Conservation (phyloP, 352 stramenopile species). For the Pythium coloratum region DNA sequence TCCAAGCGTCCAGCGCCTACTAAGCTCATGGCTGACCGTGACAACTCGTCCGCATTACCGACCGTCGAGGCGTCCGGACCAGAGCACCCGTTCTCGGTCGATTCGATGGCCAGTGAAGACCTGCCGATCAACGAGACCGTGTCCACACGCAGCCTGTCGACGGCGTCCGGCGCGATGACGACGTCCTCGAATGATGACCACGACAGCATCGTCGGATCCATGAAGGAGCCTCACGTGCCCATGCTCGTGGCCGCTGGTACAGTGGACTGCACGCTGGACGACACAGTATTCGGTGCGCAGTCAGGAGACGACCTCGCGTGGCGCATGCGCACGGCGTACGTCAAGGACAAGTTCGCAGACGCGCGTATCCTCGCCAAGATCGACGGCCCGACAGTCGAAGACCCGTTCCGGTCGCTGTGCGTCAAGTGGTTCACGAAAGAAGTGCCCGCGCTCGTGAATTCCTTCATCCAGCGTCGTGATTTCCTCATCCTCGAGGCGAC, state of each 20-base stretch:
- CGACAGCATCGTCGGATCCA: slow-evolving; percentile 19
- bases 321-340: slow-evolving; percentile 45
- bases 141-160: slow-evolving; percentile 14
- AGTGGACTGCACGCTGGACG: slow-evolving; percentile 51
- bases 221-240: slow-evolving; percentile 31
- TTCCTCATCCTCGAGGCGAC: slow-evolving; percentile 52
- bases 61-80: background rate
- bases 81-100: slow-evolving; percentile 15
- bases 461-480: slow-evolving; percentile 49
- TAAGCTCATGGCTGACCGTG: background rate
- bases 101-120: slow-evolving; percentile 19
- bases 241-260: slow-evolving; percentile 43
- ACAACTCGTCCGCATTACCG: background rate
- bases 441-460: slow-evolving; percentile 35
- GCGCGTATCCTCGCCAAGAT: slow-evolving; percentile 44
- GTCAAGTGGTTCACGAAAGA: slow-evolving; percentile 68
- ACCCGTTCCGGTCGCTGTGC: slow-evolving; percentile 49
- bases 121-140: background rate
- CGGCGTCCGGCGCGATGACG: slow-evolving; percentile 16
- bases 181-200: slow-evolving; percentile 12
- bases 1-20: slow-evolving; percentile 3
- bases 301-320: slow-evolving; percentile 43
- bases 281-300: slow-evolving; percentile 49
- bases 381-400: slow-evolving; percentile 25
- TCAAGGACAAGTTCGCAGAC: slow-evolving; percentile 54